These are phyloP conservation scores for Stylonectria norvegica DNA, from an alignment of 2,329 filamentous ascomycete species.

Conservation along the genomic window DNA sequence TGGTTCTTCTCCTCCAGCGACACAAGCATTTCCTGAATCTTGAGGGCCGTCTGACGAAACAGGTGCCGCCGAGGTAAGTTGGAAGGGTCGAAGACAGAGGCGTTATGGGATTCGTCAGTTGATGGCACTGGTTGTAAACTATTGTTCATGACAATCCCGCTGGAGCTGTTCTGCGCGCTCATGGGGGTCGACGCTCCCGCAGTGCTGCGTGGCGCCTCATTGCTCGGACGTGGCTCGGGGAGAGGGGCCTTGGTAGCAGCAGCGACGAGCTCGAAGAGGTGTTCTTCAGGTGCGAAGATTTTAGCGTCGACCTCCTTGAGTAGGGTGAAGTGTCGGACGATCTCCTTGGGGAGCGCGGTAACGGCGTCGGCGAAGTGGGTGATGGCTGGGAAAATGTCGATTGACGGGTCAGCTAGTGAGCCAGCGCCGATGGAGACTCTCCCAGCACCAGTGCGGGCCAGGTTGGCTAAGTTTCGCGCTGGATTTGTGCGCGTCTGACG, in stretches of 20 bases:
- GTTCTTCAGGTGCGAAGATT: conserved; percentile 82
- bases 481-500: conserved; percentile 65
- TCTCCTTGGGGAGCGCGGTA: conserved; percentile 87
- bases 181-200: conserved; percentile 45
- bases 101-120: conserved; percentile 42
- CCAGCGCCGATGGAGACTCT: conserved; percentile 46
- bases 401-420: conserved; percentile 48
- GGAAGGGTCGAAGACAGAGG: conserved; percentile 49
- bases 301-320: conserved; percentile 98
- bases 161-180: conserved; percentile 50
- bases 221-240: conserved; percentile 43
- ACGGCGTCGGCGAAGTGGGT: conserved; percentile 87
- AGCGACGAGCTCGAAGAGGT: conserved; percentile 71
- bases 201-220: conserved; percentile 42
- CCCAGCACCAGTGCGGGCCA: conserved; percentile 40
- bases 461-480: conserved; percentile 50
- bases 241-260: conserved; percentile 54
- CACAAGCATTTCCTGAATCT: conserved; percentile 79
- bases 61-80: conserved; percentile 67
- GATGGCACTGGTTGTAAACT: conserved; percentile 37
- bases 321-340: conserved; percentile 91
- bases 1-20: conserved; percentile 98
- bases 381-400: conserved; percentile 64
- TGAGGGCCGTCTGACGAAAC: conserved; percentile 73
- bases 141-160: conserved; percentile 36